Evolutionary conservation across 2,329 filamentous ascomycete species (phyloP).

Genomic region (Phoma sp.): DNA sequence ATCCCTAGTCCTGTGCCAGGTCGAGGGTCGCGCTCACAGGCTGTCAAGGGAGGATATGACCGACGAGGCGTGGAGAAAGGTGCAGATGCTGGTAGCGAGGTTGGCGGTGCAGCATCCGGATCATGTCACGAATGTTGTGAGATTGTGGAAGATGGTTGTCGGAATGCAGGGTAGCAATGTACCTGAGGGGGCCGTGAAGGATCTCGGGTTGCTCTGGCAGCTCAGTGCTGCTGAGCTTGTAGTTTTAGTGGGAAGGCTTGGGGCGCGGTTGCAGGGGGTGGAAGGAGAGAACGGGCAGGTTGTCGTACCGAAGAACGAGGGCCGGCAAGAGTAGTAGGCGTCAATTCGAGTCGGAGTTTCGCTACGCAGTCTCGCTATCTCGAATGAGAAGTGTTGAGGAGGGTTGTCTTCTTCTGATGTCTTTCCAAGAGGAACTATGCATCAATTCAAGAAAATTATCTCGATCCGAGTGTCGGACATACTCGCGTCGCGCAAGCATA

Average conservation of each 20-base stretch:
- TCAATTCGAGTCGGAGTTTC: no score
- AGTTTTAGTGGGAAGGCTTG: neutral
- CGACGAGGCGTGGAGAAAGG: neutral
- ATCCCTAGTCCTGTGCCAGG: neutral
- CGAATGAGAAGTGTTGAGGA: neutral
- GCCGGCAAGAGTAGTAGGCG: no score
- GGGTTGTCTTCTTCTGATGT: no score
- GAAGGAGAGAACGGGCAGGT: neutral
- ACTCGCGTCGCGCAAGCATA: no score
- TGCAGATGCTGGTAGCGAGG: neutral
- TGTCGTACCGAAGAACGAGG: no score
- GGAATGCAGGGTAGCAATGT: neutral
- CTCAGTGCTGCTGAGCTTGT: neutral
- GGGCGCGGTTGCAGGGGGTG: neutral
- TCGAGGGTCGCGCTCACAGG: neutral
- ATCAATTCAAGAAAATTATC: neutral
- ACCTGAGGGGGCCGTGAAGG: neutral
- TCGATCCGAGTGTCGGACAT: no score
- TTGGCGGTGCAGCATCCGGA: slow-evolving; percentile 1
- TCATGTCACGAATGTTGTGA: slow-evolving; percentile 2
- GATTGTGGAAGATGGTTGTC: neutral
- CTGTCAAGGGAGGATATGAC: neutral
- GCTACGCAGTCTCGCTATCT: no score
- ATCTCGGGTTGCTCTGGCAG: neutral
- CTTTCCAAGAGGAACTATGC: neutral